Evolutionary conservation across 306 rosid genomes (phyloP).

Genomic region (Vigna radiata): DNA sequence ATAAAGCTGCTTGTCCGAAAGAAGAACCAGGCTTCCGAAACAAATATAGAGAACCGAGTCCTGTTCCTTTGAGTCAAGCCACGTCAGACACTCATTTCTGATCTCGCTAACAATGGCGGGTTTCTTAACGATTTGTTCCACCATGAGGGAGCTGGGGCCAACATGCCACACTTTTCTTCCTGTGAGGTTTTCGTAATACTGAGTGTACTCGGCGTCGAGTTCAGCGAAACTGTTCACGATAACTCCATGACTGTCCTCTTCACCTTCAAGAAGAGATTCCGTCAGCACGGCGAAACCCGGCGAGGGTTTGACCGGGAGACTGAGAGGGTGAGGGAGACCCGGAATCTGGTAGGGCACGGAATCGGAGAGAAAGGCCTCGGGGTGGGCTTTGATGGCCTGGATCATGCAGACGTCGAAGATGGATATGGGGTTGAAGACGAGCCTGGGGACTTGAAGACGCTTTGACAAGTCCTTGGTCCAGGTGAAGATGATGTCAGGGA

Average conservation of each 20-base stretch:
- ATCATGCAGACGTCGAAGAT: constrained; percentile 41
- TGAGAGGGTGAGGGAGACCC: constrained; percentile 44
- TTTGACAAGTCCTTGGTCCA: constrained; percentile 38
- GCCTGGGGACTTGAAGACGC: constrained; percentile 23
- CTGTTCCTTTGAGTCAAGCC: constrained; percentile 31
- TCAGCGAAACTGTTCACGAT: constrained; percentile 48
- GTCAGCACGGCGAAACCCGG: not conserved
- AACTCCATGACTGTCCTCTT: constrained; percentile 38
- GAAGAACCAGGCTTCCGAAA: constrained; percentile 35
- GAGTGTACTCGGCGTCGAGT: constrained; percentile 42
- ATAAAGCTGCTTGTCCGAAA: constrained; percentile 31
- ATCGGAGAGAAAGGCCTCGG: constrained; percentile 15
- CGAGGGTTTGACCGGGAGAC: constrained; percentile 19
- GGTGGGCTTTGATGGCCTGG: constrained; percentile 34
- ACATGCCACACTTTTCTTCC: constrained; percentile 52
- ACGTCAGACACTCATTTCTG: constrained; percentile 26
- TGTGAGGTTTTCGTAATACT: constrained; percentile 32
- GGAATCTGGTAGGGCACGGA: constrained; percentile 32
- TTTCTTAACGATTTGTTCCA: not conserved
- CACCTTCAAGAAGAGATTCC: constrained; percentile 12
- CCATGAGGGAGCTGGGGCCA: constrained; percentile 49
- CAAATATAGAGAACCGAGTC: constrained; percentile 44
- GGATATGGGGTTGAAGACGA: constrained; percentile 43
- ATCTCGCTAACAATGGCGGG: not conserved
- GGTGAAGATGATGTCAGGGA: constrained; percentile 40